These are phyloP conservation scores for Pseudozyma sp. DNA, from an alignment of 1,284 basidiomycete species.

Conservation along the genomic window DNA sequence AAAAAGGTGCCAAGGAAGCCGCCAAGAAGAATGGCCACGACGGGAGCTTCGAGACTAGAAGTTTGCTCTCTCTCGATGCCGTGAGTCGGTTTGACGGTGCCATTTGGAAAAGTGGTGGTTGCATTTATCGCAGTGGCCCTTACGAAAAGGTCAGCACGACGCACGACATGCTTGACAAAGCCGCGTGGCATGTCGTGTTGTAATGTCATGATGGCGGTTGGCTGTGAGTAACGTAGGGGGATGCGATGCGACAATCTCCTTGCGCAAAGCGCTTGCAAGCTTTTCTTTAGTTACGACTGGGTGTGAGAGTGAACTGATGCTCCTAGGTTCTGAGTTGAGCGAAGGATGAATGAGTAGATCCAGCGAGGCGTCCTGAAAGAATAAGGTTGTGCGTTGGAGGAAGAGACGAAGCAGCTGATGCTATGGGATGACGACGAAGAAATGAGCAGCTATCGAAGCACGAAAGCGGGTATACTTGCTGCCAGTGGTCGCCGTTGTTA, in stretches of 20 bases:
- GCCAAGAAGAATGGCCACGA: constrained; percentile 42
- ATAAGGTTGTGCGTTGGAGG: background rate
- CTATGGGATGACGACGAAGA: background rate
- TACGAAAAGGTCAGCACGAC: constrained; percentile 26
- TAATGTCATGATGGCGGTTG: constrained; percentile 22
- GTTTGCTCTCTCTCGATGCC: constrained; percentile 25
- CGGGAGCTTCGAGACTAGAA: constrained; percentile 30
- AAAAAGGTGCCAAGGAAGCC: constrained; percentile 44
- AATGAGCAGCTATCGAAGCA: background rate
- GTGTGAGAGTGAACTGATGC: too few species aligned
- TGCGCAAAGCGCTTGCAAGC: background rate
- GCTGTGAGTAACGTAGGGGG: background rate
- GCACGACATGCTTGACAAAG: constrained; percentile 50
- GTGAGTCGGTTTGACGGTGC: background rate
- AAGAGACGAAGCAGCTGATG: background rate
- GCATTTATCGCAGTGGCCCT: constrained; percentile 7
- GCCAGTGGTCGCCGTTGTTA: background rate
- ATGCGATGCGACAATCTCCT: background rate
- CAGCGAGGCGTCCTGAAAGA: too few species aligned
- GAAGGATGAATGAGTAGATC: too few species aligned
- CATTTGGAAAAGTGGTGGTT: background rate
- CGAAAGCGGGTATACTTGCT: background rate
- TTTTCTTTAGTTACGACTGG: background rate
- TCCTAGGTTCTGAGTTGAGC: too few species aligned
- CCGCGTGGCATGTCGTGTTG: constrained; percentile 27